phyloP scores from a whole-genome alignment of 1,284 basidiomycete species.

The Trichosporon asahii region DNA sequence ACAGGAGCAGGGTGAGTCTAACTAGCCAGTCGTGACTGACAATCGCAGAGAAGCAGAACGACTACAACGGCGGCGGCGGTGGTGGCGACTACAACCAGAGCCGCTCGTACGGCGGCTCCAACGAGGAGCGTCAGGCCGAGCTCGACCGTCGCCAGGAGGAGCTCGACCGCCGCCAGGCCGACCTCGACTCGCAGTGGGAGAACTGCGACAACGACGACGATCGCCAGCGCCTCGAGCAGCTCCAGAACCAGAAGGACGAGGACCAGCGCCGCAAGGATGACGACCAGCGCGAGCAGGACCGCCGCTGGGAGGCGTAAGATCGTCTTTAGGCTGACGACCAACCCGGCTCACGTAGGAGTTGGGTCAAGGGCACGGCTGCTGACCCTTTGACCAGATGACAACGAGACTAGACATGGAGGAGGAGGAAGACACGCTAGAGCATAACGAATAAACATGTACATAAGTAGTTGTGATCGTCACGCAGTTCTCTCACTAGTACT shows the following conservation, averaged over 20 bases:
- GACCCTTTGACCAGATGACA: too few species aligned
- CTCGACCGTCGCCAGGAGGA: neutral
- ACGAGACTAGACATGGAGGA: neutral
- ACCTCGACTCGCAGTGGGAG: conserved; percentile 3
- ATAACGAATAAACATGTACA: neutral
- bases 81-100: neutral
- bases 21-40: too few species aligned
- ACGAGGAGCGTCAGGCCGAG: neutral
- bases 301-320: neutral
- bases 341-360: neutral
- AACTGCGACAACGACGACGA: conserved; percentile 3
- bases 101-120: neutral
- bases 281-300: conserved; percentile 2
- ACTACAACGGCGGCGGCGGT: neutral
- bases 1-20: neutral
- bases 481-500: neutral
- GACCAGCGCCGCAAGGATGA: conserved; percentile 7
- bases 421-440: neutral
- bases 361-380: too few species aligned
- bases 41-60: neutral
- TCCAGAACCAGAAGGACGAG: conserved; percentile 8
- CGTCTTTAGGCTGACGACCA: neutral
- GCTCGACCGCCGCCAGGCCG: conserved; percentile 1
- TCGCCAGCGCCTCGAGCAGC: conserved; percentile 1
- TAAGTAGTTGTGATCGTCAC: neutral